Conservation (phyloP, 1,284 basidiomycete species). For the Cutaneotrichosporon sp. region DNA sequence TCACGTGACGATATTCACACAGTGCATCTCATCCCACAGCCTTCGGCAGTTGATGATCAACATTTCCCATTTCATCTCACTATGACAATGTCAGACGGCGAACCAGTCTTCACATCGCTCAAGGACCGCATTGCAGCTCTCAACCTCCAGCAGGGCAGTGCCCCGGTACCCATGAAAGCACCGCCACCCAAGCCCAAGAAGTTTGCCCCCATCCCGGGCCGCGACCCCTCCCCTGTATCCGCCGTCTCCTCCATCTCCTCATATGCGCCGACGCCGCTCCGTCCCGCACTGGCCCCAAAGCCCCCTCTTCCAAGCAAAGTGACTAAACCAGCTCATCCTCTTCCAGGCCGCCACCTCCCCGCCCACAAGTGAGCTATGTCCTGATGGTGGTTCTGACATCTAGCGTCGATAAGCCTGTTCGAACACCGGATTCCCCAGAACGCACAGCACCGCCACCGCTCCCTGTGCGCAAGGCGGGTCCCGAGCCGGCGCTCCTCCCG, state of each 20-base stretch:
- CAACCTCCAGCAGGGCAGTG: slow-evolving; percentile 8
- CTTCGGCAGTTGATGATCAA: not conserved
- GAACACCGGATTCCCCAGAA: not conserved
- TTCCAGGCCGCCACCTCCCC: not conserved
- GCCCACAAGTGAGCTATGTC: not conserved
- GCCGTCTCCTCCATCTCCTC: not conserved
- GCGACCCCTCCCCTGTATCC: not conserved
- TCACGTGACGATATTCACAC: too few species aligned
- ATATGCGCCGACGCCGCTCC: not conserved
- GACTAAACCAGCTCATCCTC: not conserved
- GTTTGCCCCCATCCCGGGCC: not conserved
- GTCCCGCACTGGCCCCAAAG: not conserved
- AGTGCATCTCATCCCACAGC: too few species aligned
- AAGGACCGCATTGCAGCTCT: slow-evolving; percentile 26
- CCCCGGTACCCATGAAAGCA: not conserved
- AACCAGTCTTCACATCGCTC: slow-evolving; percentile 22
- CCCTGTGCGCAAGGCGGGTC: not conserved
- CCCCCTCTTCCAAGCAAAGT: not conserved
- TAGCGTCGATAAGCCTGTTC: not conserved
- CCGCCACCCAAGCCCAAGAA: slow-evolving; percentile 5
- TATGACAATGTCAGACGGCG: slow-evolving; percentile 19
- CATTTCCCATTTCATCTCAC: not conserved
- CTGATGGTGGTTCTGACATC: not conserved
- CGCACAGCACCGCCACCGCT: not conserved
- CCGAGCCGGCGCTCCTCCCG: not conserved